Base-by-base conservation (phyloP, 1,284 basidiomycete genomes). In the Ceratobasidium sp. region DNA sequence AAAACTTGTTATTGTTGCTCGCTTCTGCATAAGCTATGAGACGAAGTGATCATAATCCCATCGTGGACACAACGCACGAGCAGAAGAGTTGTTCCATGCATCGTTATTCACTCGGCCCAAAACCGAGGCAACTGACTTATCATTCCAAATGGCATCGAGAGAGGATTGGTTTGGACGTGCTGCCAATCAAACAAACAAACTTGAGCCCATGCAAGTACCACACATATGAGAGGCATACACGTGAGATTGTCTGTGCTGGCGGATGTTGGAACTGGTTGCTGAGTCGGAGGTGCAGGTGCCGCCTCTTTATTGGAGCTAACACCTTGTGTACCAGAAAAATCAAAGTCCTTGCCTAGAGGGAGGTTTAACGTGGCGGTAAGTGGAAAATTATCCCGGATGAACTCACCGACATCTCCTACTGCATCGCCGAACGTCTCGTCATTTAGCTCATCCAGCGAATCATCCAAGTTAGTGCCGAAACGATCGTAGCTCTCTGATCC, bases 391-490 rank as follows among this genome's bases (percentile, higher is more conserved):
- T 53, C 25, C n/a, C 22, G 60, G 64, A 20, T 47, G 22, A 69
- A 78, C 86, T 82, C 77, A 93, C 93, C 91, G 70, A 94, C 84
- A 20, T 64, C 58, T 70, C 78, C 80, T 27, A 83, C 87, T 52
- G 81, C 75, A 43, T 81, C 85, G 42, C 96, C 96, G 80, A 99
- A 99, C 1, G 96, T 99, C 82, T 97, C 94, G 77, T 97, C 93
- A 79, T 98, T 97, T 74, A 94, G 78, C 73, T 95, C 94, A 82
- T 97, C 94, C 57, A 88, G 88, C 42, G 88, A 89, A 78, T 98
- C 96, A 75, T 91, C 88, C 70, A 98, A 84, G 69, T 87, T 87
- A 78, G 93, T 91, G 52, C 91, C 94, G 10, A 96, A 86, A n/a
- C 91, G 91, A 79, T 95, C 93, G 77, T 94, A 94, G 74, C 87